Conservation (phyloP, 1,284 basidiomycete genomes). For the Apiotrichum veenhuisii region DNA sequence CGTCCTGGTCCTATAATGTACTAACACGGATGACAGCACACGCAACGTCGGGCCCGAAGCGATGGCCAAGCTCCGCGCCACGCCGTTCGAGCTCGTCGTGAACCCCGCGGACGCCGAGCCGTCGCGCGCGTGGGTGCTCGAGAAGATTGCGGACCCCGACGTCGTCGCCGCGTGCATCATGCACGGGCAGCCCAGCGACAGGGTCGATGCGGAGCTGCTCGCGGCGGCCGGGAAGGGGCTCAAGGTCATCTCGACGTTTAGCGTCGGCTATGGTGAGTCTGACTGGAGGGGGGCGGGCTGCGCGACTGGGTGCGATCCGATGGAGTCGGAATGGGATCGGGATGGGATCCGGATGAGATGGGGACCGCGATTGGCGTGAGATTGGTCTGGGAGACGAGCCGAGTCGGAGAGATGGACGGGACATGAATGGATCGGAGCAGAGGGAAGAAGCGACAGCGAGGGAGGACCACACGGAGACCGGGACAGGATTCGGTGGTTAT, state of each 20-base stretch:
- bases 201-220: constrained; percentile 68
- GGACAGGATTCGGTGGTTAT: no score
- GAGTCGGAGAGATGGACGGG: no score
- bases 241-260: constrained; percentile 79
- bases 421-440: no score
- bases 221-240: constrained; percentile 60
- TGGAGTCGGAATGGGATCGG: not conserved
- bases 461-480: no score
- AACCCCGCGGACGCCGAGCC: constrained; percentile 68
- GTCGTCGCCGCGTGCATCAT: constrained; percentile 39
- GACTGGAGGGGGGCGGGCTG: not conserved
- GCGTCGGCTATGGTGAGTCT: constrained; percentile 71
- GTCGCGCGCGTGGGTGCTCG: constrained; percentile 70
- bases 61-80: constrained; percentile 59
- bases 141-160: constrained; percentile 70
- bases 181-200: constrained; percentile 38
- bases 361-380: not conserved
- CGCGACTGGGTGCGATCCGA: no score
- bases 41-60: constrained; percentile 63
- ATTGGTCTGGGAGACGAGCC: no score
- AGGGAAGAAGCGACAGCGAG: no score
- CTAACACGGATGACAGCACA: constrained; percentile 27
- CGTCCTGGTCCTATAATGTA: not conserved
- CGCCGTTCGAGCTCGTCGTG: constrained; percentile 52
- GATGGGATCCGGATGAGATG: not conserved